These are phyloP conservation scores for Aureobasidium sp. DNA, from an alignment of 2,329 filamentous ascomycete genomes.

Conservation along the genomic window DNA sequence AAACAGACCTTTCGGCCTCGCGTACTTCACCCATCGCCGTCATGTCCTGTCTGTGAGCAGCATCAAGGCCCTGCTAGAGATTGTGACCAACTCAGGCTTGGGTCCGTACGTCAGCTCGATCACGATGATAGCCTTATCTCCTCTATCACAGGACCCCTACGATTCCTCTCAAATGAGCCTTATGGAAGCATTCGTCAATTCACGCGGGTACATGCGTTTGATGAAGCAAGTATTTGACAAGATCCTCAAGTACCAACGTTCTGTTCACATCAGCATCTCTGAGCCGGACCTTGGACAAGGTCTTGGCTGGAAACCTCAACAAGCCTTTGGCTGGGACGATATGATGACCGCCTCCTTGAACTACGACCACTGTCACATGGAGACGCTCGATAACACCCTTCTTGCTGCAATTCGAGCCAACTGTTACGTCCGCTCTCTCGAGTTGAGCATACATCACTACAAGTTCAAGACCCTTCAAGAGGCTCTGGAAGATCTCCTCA, in stretches of 20 bases:
- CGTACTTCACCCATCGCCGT: neutral
- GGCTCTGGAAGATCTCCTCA: slow-evolving; percentile 5
- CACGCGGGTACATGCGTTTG: neutral
- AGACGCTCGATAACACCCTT: neutral
- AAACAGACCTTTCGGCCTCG: neutral
- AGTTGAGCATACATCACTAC: neutral
- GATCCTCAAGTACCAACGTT: neutral
- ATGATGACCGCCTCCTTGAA: neutral
- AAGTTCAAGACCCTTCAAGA: neutral
- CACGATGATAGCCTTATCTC: neutral
- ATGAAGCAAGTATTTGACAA: neutral
- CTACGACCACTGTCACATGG: neutral
- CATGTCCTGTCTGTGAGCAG: neutral
- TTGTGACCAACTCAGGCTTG: neutral
- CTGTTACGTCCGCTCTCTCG: neutral
- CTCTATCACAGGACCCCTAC: neutral
- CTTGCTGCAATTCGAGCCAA: neutral
- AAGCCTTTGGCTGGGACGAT: neutral
- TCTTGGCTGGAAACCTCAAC: too few relatives aligned
- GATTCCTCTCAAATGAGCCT: neutral
- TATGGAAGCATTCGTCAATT: neutral
- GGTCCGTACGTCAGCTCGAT: neutral
- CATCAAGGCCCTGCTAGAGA: neutral
- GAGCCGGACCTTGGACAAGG: too few relatives aligned
- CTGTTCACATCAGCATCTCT: neutral